Base-by-base conservation (phyloP, 2,329 filamentous ascomycete genomes). In the Grosmannia clavigera region DNA sequence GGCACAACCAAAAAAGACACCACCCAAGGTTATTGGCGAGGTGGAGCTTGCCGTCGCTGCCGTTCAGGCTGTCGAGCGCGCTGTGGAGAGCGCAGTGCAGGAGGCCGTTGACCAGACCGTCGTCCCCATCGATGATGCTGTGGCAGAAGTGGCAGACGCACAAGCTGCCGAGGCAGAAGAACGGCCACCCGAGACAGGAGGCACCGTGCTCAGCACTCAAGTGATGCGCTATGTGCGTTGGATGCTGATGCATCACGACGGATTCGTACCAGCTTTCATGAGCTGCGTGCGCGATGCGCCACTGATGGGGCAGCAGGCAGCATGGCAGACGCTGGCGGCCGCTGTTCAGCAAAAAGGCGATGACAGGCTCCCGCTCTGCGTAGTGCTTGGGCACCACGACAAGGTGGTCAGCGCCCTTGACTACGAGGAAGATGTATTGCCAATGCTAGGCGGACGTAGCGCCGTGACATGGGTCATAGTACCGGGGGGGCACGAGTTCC, bases 251-350 rank as follows among this genome's bases (percentile, higher is more conserved):
- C 65, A 80, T 66, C 82, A 85, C 68, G 64, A 69, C 9, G 83
- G 82, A 12, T 85, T 85, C 68, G 76, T 85, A 14, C 76, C 76
- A 9, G 77, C 81, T 10, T 85, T 85, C 68, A 80, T 83, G 74
- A 80, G 78, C 56, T 80, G 78, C 55, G 74, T 85, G 60, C 75
- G 76, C 53, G 71, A 78, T 64, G 79, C 78, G 12, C 81, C 81
- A 11, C 72, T 85, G 60, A 75, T 76, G 58, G 75, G 73, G 12
- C 79, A 83, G 70, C 73, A 80, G 22, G 73, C 74, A 25, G 73
- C 73, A 38, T 85, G 81, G 79, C 67, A 67, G 48, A 68, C 70
- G 61, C 70, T 86, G 7, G 74, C 75, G 1, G 64, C 40, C 66
- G 70, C 58, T 57, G 65, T 58, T 67, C 72, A 9, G 19, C 52